These are phyloP conservation scores for Fusarium napiforme DNA, from an alignment of 2,329 filamentous ascomycete species.

Conservation along the genomic window DNA sequence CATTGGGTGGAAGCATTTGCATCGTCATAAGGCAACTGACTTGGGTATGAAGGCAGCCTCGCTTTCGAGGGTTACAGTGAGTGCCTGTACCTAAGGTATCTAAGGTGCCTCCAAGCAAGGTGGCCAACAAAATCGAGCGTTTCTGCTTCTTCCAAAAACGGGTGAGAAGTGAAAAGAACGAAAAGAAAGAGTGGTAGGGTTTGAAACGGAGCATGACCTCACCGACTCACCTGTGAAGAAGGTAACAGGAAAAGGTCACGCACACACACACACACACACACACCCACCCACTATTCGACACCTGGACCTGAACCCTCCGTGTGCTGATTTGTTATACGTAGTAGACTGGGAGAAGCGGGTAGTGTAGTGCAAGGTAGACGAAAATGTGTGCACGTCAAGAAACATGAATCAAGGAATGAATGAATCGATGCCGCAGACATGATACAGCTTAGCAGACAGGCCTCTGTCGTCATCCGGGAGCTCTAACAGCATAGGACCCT, in stretches of 20 bases:
- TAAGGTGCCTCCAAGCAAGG: neutral
- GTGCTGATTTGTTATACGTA: neutral
- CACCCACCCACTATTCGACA: neutral
- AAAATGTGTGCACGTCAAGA: neutral
- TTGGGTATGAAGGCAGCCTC: neutral
- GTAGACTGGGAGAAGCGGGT: neutral
- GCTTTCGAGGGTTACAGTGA: slow-evolving; percentile 2
- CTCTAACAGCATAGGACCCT: slow-evolving; percentile 24
- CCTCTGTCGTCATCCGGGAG: slow-evolving; percentile 12
- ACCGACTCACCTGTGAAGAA: slow-evolving; percentile 19
- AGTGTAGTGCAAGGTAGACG: too few species aligned
- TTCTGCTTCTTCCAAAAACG: neutral
- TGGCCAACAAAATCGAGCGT: slow-evolving; percentile 27
- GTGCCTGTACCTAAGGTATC: neutral
- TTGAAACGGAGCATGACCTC: slow-evolving; percentile 26
- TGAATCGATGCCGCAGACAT: slow-evolving; percentile 10
- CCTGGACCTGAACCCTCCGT: slow-evolving; percentile 6
- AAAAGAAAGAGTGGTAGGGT: slow-evolving; percentile 17
- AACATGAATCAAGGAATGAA: slow-evolving; percentile 5
- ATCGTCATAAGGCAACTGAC: slow-evolving; percentile 17
- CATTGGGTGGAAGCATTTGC: neutral
- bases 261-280: neutral
- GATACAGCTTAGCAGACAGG: neutral
- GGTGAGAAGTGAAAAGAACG: neutral
- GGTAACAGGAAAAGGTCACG: slow-evolving; percentile 23